Conservation (phyloP, 257 asterid genomes). For the Pogostemon cablin region DNA sequence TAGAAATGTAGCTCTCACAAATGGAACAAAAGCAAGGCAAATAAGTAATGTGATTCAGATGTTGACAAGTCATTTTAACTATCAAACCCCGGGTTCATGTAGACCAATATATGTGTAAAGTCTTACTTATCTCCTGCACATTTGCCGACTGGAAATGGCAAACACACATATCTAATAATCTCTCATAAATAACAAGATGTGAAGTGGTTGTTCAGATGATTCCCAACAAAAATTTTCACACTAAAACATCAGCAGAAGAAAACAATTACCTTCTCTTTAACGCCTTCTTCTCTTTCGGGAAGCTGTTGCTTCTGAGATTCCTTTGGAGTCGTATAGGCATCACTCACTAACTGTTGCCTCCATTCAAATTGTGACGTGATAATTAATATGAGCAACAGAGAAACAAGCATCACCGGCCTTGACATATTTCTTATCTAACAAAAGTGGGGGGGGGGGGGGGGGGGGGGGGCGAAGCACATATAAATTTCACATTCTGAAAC, state of each 20-base stretch:
- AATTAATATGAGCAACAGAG: slow-evolving; percentile 62
- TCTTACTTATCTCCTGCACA: too few relatives aligned
- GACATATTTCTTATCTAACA: slow-evolving; percentile 58
- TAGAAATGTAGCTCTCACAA: background rate
- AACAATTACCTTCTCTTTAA: slow-evolving; percentile 71
- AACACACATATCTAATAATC: too few relatives aligned
- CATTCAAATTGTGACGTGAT: slow-evolving; percentile 91
- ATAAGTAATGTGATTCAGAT: background rate
- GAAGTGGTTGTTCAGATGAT: too few relatives aligned
- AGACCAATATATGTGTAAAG: too few relatives aligned
- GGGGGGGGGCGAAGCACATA: too few relatives aligned
- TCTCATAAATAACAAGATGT: too few relatives aligned
- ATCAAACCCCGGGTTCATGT: too few relatives aligned
- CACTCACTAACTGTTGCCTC: slow-evolving; percentile 71
- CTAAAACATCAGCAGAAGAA: slow-evolving; percentile 7
- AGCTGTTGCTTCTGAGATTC: slow-evolving; percentile 66
- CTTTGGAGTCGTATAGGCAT: slow-evolving; percentile 55
- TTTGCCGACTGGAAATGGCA: too few relatives aligned
- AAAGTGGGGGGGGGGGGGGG: too few relatives aligned
- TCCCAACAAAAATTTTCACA: background rate
- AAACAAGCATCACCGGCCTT: slow-evolving; percentile 74
- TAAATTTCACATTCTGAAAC: slow-evolving; percentile 12
- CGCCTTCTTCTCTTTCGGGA: slow-evolving; percentile 61
- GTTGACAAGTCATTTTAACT: background rate
- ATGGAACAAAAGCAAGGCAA: background rate